Evolutionary conservation across 2,329 filamentous ascomycete genomes (phyloP), one percentile per base, ranked within the genome.

Genomic region (Pezicula radicicola): DNA sequence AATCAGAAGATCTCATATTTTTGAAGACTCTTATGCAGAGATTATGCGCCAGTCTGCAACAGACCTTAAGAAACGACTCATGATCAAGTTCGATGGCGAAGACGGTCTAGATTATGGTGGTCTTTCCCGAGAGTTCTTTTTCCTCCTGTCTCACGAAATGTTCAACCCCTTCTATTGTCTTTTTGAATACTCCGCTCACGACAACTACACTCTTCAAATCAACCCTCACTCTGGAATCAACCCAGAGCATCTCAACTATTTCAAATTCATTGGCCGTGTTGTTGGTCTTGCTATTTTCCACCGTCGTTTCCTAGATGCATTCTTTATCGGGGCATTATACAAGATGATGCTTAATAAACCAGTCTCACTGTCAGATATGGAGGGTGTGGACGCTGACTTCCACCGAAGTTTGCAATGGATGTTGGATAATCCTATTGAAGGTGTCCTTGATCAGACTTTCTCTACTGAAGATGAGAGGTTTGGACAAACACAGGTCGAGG

Each of bases 101-200:
- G 94, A 99, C 65, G 94, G 94, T 73, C 76, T 99, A 55, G 94
- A 99, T 73, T 99, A 99, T 67, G 94, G 94, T 70, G 94, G 94
- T 79, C 81, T 99, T 51, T 99, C 94, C 35, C 83, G 92, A 81
- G 94, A 99, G 73, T 99, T 99, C 78, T 99, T 99, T 80, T 99
- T 99, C 84, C 78, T 99, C 39, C 83, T 99, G 50, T 97, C 93
- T 15, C 94, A 99, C 74, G 94, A 99, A 77, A 99, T 99, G 94
- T 99, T 99, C 77, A 99, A 99, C 72, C 94, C 94, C 30, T 99
- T 99, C 75, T 99, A 99, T 77, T 99, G 94, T 70, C 80, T 99
- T 49, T 99, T 99, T 77, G 94, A 99, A 75, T 99, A 99, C 73
- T 97, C 94, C 25, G 94, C 94, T 37, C 94, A 99, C 77, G 94